Evolutionary conservation across 257 asterid species (phyloP).

Genomic region (Capsicum pubescens): DNA sequence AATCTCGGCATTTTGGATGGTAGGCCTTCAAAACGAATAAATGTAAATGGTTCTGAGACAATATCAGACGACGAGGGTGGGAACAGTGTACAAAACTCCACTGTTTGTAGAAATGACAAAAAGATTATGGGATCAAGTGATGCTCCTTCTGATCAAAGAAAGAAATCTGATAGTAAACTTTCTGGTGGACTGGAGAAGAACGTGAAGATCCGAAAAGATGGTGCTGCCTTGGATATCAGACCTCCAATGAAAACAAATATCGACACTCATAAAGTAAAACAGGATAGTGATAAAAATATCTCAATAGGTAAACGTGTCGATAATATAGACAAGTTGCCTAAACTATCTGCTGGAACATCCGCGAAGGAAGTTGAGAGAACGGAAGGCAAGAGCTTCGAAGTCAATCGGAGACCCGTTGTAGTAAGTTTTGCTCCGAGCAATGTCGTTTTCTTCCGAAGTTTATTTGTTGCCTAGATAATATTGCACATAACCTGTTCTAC

Average conservation of each 20-base stretch:
- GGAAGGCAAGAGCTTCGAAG: constrained; percentile 54
- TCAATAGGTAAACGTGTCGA: not conserved
- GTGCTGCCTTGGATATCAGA: constrained; percentile 41
- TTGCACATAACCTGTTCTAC: not conserved
- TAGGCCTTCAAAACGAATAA: constrained; percentile 47
- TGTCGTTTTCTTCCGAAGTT: constrained; percentile 34
- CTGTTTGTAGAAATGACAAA: constrained; percentile 35
- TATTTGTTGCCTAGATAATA: constrained; percentile 22
- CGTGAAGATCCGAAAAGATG: constrained; percentile 30
- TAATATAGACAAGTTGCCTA: constrained; percentile 33
- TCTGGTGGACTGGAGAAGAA: constrained; percentile 35
- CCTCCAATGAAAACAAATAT: constrained; percentile 49
- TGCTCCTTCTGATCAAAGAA: constrained; percentile 34
- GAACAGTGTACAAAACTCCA: constrained; percentile 34
- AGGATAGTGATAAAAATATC: not conserved
- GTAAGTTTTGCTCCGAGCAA: constrained; percentile 67
- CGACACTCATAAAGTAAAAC: constrained; percentile 33
- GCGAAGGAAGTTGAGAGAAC: constrained; percentile 35
- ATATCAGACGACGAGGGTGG: constrained; percentile 34
- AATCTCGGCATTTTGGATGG: constrained; percentile 40
- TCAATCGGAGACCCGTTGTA: constrained; percentile 61
- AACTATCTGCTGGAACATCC: constrained; percentile 18
- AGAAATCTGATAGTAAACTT: constrained; percentile 34
- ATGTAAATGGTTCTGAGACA: constrained; percentile 38
- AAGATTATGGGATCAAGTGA: constrained; percentile 29